Conservation (phyloP, 805 yeast genomes). For the Candida ovalis region DNA sequence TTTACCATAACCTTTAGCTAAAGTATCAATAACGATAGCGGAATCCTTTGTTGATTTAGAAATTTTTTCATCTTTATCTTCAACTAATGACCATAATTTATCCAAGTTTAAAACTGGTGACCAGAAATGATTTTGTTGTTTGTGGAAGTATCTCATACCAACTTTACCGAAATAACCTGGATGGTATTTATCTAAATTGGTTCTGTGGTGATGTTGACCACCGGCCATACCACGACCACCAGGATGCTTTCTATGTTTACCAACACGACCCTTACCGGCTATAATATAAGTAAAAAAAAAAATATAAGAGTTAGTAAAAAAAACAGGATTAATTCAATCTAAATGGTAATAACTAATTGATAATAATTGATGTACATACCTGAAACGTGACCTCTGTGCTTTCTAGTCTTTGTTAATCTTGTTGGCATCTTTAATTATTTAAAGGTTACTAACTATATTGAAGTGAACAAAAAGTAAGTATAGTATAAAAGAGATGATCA, state of each 20-base stretch:
- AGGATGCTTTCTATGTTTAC: constrained; percentile 99
- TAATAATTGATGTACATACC: constrained; percentile 54
- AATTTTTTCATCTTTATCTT: constrained; percentile 91
- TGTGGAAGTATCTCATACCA: constrained; percentile 99
- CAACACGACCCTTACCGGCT: constrained; percentile 99
- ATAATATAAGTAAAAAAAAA: constrained; percentile 14
- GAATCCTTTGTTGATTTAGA: constrained; percentile 77
- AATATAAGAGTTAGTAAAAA: background rate
- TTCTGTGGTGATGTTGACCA: constrained; percentile 99
- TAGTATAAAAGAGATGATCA: background rate
- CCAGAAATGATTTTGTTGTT: constrained; percentile 93
- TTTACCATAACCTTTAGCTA: constrained; percentile 99
- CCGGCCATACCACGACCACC: constrained; percentile 99
- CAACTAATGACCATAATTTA: constrained; percentile 97
- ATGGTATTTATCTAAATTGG: constrained; percentile 99
- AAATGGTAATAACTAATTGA: too few species aligned
- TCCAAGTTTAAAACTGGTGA: constrained; percentile 97
- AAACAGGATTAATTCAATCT: too few species aligned
- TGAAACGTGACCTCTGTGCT: constrained; percentile 99
- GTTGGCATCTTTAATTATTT: constrained; percentile 78
- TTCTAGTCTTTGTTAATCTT: constrained; percentile 99
- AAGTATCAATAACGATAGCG: constrained; percentile 99
- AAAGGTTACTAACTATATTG: constrained; percentile 1
- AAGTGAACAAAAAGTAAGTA: background rate
- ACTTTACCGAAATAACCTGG: constrained; percentile 99